phyloP scores from a whole-genome alignment of 208 protist species.

The Tritrichomonas foetus region DNA sequence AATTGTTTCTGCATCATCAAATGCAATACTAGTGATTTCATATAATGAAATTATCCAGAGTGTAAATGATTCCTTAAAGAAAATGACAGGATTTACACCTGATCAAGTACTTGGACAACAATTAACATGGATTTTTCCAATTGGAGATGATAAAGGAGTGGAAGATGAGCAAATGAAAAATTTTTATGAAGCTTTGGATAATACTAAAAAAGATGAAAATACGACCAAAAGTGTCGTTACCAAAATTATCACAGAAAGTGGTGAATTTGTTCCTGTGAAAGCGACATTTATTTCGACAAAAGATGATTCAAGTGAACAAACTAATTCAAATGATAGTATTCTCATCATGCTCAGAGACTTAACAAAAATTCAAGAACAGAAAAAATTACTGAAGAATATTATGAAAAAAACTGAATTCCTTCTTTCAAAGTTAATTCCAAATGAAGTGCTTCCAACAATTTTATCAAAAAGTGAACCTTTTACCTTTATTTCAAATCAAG shows the following conservation, averaged over 20 bases:
- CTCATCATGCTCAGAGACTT: background rate
- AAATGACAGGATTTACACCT: background rate
- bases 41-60: background rate
- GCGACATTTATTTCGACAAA: background rate
- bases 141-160: background rate
- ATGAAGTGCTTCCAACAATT: background rate
- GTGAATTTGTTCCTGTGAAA: background rate
- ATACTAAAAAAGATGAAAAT: background rate
- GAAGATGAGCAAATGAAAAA: background rate
- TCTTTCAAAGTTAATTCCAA: background rate
- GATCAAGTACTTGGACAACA: background rate
- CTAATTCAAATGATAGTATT: no score
- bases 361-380: background rate
- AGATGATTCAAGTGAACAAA: background rate
- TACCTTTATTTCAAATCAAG: background rate
- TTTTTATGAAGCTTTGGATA: background rate
- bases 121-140: background rate
- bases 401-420: background rate
- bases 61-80: background rate
- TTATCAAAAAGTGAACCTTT: background rate
- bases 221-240: background rate
- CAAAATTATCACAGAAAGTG: background rate
- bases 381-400: background rate
- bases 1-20: background rate
- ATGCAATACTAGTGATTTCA: background rate